Base-by-base conservation (phyloP, 2,329 filamentous ascomycete species). In the Dactylellina sp. region DNA sequence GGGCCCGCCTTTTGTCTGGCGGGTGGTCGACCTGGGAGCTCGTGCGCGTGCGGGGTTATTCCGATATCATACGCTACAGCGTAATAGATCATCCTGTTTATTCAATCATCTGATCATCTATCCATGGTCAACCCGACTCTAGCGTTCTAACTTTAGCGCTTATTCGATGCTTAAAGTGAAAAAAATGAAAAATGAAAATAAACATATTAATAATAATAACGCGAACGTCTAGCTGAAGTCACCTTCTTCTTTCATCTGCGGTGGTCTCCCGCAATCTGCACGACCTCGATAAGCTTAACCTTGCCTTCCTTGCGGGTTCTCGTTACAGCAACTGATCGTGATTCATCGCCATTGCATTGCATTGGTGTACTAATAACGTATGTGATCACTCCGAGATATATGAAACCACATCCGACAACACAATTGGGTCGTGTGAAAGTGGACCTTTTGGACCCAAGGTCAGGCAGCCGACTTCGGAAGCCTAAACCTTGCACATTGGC, bases 241-340 rank as follows among this genome's bases (percentile, higher is more conserved):
- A 72, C 68, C 68, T 72, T 65, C 68, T 71, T 12, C 32, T 71
- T 72, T 61, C 3, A 42, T 44, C 20, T 12, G 11, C 39, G 37
- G 24, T 24, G 18, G 40, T 52, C 25, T 42, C 47, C 42, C 47
- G 25, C n/a, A 62, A 56, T 57, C 39, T 42, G 20, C 32, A 49
- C n/a, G 32, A 4, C 22, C 12, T 40, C 35, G 50, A 71, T 57
- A 64, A 64, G 68, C 60, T 71, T 71, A 71, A 57, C 18, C 59
- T 47, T 60, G 11, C 14, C 16, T 18, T 11, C 24, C 28, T 32
- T 32, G 28, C 28, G 28, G 28, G 9, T 32, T n/a, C 46, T 18
- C 32, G 25, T 40, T 39, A 50, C 44, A 40, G 16, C 16, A 42
- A 28, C 22, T 22, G 22, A 62, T 62, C n/a, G 12, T 14, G 25